These are phyloP conservation scores for Leptographium procerum DNA, from an alignment of 2,329 filamentous ascomycete genomes.

Conservation along the genomic window DNA sequence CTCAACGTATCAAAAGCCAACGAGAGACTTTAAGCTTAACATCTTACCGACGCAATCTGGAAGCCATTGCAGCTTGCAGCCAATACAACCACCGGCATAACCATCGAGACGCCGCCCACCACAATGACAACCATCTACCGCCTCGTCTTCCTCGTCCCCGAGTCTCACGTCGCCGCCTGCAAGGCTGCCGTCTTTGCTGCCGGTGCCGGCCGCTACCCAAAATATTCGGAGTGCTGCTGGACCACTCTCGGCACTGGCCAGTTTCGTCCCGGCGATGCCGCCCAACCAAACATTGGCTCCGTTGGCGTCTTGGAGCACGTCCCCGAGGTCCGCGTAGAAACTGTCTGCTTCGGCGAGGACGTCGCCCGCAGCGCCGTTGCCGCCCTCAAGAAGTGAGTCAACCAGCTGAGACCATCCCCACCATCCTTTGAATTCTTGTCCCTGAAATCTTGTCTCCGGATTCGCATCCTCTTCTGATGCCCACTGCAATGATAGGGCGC, in stretches of 20 bases:
- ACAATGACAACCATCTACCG: conserved; percentile 13
- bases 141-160: conserved; percentile 40
- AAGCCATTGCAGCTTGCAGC: neutral
- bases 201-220: conserved; percentile 43
- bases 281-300: conserved; percentile 52
- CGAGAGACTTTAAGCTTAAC: no score
- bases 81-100: neutral
- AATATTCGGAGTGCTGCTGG: conserved; percentile 46
- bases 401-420: neutral
- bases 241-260: conserved; percentile 46
- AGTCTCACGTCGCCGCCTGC: conserved; percentile 31
- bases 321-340: conserved; percentile 52
- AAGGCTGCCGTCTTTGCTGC: conserved; percentile 46
- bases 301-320: conserved; percentile 41
- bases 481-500: conserved; percentile 22
- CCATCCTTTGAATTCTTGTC: neutral
- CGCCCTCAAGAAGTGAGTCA: conserved; percentile 51
- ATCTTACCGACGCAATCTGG: neutral
- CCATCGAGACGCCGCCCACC: neutral
- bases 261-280: conserved; percentile 49
- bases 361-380: conserved; percentile 44
- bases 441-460: no score
- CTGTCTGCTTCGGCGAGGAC: conserved; percentile 48
- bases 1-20: no score
- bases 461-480: neutral